Percentiles rank a stretch among this genome's conserved stretches.
phyloP scores from a whole-genome alignment of 495 filamentous ascomycete genomes.

The Aspergillus carlsbadensis region DNA sequence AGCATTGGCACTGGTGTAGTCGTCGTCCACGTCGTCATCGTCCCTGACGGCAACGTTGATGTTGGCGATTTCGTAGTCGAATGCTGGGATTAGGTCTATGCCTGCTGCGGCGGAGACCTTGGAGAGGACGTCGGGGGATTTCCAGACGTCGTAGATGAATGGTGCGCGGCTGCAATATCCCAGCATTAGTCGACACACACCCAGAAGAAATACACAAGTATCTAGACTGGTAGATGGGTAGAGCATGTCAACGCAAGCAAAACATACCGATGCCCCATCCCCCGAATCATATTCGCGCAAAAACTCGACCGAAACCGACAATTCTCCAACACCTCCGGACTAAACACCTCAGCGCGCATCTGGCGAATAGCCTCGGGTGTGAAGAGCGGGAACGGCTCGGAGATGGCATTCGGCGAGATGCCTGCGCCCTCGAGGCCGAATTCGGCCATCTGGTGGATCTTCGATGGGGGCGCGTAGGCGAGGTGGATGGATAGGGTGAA shows the following conservation, averaged over 20 bases:
- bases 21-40: constrained; percentile 35
- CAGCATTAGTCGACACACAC: too few species aligned
- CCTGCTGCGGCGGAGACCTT: constrained; percentile 69
- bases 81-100: constrained; percentile 62
- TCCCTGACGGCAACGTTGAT: constrained; percentile 66
- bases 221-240: too few species aligned
- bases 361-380: constrained; percentile 59
- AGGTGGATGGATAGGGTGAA: constrained; percentile 56
- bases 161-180: constrained; percentile 53
- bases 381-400: constrained; percentile 70
- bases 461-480: constrained; percentile 38
- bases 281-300: constrained; percentile 61
- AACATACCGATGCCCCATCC: constrained; percentile 62
- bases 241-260: not conserved
- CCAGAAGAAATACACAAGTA: too few species aligned
- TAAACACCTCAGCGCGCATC: constrained; percentile 66
- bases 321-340: constrained; percentile 56
- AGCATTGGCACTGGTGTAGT: constrained; percentile 7
- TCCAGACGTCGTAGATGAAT: constrained; percentile 71
- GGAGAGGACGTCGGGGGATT: constrained; percentile 57
- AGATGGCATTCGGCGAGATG: constrained; percentile 64
- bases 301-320: constrained; percentile 62
- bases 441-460: constrained; percentile 54
- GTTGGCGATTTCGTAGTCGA: constrained; percentile 71
- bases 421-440: constrained; percentile 54